Evolutionary conservation across 83 land plant species (phyloP).

Genomic region (Diphasiastrum complanatum): DNA sequence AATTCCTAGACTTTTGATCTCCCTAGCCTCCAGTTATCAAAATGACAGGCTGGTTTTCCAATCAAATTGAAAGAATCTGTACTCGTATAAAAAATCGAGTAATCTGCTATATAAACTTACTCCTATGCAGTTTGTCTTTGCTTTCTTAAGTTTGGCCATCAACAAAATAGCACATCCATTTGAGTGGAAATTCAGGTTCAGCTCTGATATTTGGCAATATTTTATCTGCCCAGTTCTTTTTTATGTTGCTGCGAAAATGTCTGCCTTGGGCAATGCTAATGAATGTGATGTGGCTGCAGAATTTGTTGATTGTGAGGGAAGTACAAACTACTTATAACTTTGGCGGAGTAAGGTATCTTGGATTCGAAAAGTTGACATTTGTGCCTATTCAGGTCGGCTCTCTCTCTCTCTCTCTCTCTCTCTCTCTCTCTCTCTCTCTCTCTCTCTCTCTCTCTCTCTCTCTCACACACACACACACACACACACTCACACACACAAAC

Average conservation of each 20-base stretch:
- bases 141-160: no score
- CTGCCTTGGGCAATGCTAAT: no score
- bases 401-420: background rate
- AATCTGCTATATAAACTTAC: no score
- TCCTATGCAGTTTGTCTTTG: no score
- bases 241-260: conserved; percentile 1
- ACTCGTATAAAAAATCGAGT: no score
- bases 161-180: no score
- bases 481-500: background rate
- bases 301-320: conserved; percentile 73
- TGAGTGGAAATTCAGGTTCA: no score
- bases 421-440: background rate
- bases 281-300: no score
- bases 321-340: conserved; percentile 59
- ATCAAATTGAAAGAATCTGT: no score
- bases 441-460: background rate
- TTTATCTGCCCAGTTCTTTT: background rate
- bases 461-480: background rate
- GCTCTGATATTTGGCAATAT: background rate
- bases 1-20: no score
- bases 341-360: conserved; percentile 79
- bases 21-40: no score
- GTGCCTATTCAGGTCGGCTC: conserved; percentile 84
- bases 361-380: conserved; percentile 88
- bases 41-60: no score